Percentiles rank a stretch among this genome's conserved stretches.
Evolutionary conservation across 2,329 filamentous ascomycete species (phyloP).

Genomic region (Gremmenia infestans): DNA sequence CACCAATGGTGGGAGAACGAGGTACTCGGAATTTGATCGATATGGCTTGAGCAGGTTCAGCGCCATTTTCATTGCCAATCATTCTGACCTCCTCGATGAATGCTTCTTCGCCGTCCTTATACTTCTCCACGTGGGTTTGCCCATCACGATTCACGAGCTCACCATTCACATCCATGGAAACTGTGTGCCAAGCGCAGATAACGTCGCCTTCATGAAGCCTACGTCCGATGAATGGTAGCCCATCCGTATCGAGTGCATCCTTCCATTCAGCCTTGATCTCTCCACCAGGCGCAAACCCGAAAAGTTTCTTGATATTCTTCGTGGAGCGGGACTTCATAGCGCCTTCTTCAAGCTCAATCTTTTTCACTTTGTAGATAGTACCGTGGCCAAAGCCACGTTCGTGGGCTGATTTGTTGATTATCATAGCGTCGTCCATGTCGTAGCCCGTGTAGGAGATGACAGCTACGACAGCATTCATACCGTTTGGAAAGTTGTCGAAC

Average conservation of each 20-base stretch:
- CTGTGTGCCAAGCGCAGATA: conserved; percentile 84
- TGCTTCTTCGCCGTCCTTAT: conserved; percentile 85
- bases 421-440: conserved; percentile 99
- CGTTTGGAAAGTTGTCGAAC: conserved; percentile 97
- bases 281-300: conserved; percentile 81
- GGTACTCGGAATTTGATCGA: conserved; percentile 92
- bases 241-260: conserved; percentile 77
- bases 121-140: conserved; percentile 82
- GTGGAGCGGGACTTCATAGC: conserved; percentile 57
- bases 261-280: conserved; percentile 67
- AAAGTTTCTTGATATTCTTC: conserved; percentile 72
- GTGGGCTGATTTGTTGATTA: conserved; percentile 94
- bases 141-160: conserved; percentile 82
- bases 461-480: conserved; percentile 89
- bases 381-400: conserved; percentile 94
- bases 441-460: conserved; percentile 99
- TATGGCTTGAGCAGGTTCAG: conserved; percentile 78
- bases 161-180: conserved; percentile 72
- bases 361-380: conserved; percentile 97
- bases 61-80: conserved; percentile 78
- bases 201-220: conserved; percentile 76
- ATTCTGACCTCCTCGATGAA: conserved; percentile 92
- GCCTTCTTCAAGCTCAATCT: conserved; percentile 80
- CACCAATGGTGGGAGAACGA: conserved; percentile 85
- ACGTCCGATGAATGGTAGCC: conserved; percentile 75